These are phyloP conservation scores for Asterophora parasitica DNA, from an alignment of 768 basidiomycete genomes.

Conservation along the genomic window DNA sequence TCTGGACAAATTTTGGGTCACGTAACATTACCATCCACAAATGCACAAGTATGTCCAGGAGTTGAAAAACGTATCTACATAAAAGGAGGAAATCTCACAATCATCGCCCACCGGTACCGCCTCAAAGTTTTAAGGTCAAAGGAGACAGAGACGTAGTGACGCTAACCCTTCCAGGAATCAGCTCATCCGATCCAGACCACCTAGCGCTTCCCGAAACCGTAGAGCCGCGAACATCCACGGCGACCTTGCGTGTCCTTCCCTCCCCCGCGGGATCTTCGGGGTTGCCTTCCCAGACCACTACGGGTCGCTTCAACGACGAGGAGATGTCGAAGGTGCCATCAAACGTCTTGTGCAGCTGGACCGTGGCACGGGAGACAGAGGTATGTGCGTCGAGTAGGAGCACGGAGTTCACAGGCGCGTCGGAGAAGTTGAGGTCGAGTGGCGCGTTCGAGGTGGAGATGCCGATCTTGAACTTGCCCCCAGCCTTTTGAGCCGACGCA, in stretches of 20 bases:
- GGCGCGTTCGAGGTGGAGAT: conserved; percentile 10
- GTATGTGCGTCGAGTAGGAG: conserved; percentile 17
- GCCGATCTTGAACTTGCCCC: conserved; percentile 15
- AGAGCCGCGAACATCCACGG: neutral
- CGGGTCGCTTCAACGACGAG: conserved; percentile 8
- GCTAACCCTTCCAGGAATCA: conserved; percentile 3
- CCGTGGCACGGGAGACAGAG: conserved; percentile 8
- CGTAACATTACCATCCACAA: no score
- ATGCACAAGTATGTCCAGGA: no score
- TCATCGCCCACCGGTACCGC: no score
- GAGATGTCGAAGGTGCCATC: conserved; percentile 15
- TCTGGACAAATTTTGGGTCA: neutral
- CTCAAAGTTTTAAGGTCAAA: conserved; percentile 8
- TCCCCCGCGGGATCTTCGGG: conserved; percentile 17
- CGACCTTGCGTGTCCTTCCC: conserved; percentile 13
- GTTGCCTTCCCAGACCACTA: neutral
- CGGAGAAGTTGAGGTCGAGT: conserved; percentile 9
- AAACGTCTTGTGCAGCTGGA: conserved; percentile 16
- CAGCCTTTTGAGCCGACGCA: neutral
- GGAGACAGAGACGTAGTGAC: conserved; percentile 15
- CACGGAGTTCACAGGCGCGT: conserved; percentile 14
- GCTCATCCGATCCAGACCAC: conserved; percentile 8
- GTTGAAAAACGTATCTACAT: no score
- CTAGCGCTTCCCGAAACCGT: conserved; percentile 6
- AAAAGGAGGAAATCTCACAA: neutral